Base-by-base conservation (phyloP, 176 grass and related monocot species). In the Poa annua region DNA sequence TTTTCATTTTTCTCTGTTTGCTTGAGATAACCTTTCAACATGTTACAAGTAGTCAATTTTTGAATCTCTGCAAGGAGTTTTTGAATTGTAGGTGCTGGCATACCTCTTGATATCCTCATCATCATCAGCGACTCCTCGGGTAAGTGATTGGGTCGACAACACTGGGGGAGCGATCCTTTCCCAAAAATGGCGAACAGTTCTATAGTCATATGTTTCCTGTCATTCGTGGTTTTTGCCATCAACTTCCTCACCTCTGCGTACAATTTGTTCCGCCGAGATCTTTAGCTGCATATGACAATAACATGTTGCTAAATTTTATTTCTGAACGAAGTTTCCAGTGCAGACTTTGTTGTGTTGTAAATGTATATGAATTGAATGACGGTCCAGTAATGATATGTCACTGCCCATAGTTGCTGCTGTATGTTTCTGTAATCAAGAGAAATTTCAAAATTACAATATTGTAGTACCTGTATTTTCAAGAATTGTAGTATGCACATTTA, bases 121-220 rank as follows among this genome's bases (percentile, higher is more conserved):
- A 1, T 99, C 96, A 24, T 92, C 96, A 56, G 96, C 96, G 19
- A 99, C 89, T 22, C 89, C 91, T 44, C 85, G 96, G 57, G 87
- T 90, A 66, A 59, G 47, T 1, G 93, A 99, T 38, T 90, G 91
- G 93, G 74, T 96, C 0, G 73, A 88, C 74, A 96, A 99, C n/a
- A 99, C 91, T 99, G 93, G 96, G 96, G 96, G 45, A 96, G 25
- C 0, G 96, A 99, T 36, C 67, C 89, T 51, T 99, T 99, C 47
- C 93, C 96, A 0, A 90, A 83, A 45, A 94, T 99, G 81, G 96
- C 91, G 10, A 94, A 93, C 79, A 89, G 89, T 64, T 99, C 96
- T 38, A 93, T 99, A 15, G 81, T 71, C 34, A 75, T 99, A 45
- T 96, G 93, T 15, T 99, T 99, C 69, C 4, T 99, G 12, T 93